Percentiles rank a stretch among this genome's conserved stretches.
Conservation (phyloP, 768 basidiomycete species). For the Asterophora lycoperdoides region DNA sequence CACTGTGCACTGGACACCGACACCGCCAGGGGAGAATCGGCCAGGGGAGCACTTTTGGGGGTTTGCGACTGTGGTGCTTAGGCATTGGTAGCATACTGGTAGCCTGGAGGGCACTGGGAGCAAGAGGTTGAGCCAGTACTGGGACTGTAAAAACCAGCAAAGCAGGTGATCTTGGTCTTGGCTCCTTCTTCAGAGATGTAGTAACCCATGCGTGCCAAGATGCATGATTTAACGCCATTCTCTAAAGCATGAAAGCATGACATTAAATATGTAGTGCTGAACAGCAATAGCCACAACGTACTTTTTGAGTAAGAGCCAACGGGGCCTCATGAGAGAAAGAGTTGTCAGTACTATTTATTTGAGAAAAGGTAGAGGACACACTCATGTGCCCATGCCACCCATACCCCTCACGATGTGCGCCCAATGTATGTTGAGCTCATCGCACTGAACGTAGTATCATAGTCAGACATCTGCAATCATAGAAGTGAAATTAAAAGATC, state of each 20-base stretch:
- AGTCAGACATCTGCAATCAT: too few species aligned
- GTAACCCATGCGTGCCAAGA: constrained; percentile 18
- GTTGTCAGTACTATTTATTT: too few species aligned
- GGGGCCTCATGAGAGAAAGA: too few species aligned
- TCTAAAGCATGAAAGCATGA: constrained; percentile 12
- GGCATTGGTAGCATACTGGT: too few species aligned
- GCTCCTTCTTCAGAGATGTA: background rate
- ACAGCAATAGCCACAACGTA: background rate
- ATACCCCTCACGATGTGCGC: too few species aligned
- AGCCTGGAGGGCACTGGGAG: constrained; percentile 15
- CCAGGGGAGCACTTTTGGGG: constrained; percentile 25
- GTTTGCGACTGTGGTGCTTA: constrained; percentile 13
- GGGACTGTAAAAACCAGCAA: constrained; percentile 13
- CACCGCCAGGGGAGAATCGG: constrained; percentile 21
- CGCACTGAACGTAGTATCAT: too few species aligned
- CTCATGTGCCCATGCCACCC: too few species aligned
- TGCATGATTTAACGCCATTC: constrained; percentile 12
- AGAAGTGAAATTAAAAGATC: too few species aligned
- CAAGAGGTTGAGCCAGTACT: constrained; percentile 10
- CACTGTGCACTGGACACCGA: constrained; percentile 12
- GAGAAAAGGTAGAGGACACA: too few species aligned
- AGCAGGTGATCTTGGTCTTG: constrained; percentile 17
- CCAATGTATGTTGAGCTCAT: too few species aligned
- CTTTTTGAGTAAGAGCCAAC: constrained; percentile 19
- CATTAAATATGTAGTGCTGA: background rate